These are phyloP conservation scores for Malus orientalis DNA, from an alignment of 306 rosid genomes.

Conservation along the genomic window DNA sequence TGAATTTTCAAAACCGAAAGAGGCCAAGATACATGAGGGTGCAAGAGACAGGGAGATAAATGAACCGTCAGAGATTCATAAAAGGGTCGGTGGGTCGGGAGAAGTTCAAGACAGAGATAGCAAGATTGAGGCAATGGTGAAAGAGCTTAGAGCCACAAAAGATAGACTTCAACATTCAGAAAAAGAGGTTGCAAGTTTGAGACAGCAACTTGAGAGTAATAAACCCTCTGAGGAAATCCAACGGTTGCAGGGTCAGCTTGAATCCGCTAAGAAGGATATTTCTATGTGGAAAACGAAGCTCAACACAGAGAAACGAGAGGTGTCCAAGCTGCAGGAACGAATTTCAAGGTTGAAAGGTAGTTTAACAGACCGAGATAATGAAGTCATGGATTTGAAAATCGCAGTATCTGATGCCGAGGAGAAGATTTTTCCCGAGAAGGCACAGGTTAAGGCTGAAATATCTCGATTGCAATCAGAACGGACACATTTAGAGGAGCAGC, in stretches of 20 bases:
- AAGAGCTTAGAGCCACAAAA: slow-evolving; percentile 52
- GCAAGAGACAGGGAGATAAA: slow-evolving; percentile 10
- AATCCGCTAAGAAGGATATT: slow-evolving; percentile 49
- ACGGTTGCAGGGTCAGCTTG: slow-evolving; percentile 58
- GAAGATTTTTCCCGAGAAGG: slow-evolving; percentile 92
- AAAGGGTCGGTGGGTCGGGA: slow-evolving; percentile 15
- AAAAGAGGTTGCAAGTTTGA: slow-evolving; percentile 49
- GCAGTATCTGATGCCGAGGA: slow-evolving; percentile 92
- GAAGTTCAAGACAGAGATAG: slow-evolving; percentile 23
- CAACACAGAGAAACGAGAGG: slow-evolving; percentile 71
- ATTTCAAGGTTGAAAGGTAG: slow-evolving; percentile 56
- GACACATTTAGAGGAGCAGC: slow-evolving; percentile 35
- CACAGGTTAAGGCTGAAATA: slow-evolving; percentile 71
- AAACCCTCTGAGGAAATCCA: slow-evolving; percentile 45
- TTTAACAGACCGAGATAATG: slow-evolving; percentile 69
- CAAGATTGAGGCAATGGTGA: slow-evolving; percentile 28
- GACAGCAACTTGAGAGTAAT: slow-evolving; percentile 41
- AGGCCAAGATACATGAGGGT: slow-evolving; percentile 11
- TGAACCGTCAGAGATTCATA: slow-evolving; percentile 20
- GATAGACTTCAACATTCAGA: slow-evolving; percentile 50
- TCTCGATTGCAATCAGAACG: slow-evolving; percentile 42
- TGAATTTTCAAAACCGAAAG: slow-evolving; percentile 18
- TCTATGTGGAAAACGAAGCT: slow-evolving; percentile 57
- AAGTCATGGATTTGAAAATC: slow-evolving; percentile 72
- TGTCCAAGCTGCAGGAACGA: slow-evolving; percentile 66